Evolutionary conservation across 441 rosid genomes (phyloP), one percentile per base, ranked within the genome.

Genomic region (Melastoma candidum): DNA sequence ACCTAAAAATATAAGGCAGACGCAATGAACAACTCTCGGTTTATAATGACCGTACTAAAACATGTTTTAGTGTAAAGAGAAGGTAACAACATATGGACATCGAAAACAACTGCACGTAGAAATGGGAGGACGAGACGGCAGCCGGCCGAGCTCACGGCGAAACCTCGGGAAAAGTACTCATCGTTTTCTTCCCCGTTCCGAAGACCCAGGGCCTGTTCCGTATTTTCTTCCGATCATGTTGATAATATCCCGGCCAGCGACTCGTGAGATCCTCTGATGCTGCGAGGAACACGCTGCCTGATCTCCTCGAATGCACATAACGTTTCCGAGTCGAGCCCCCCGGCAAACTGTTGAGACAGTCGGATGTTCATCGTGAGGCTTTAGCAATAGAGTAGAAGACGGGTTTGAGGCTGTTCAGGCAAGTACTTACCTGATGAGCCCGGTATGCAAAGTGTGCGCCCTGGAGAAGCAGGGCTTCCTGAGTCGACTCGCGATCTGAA

Each of bases 241-340:
- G 77, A 79, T 46, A 79, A 63, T 67, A 77, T 71, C 48, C 81
- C 95, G 7, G 84, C 70, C 47, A 80, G 59, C 61, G 72, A 47
- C 32, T 74, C 79, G 26, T 67, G 71, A 22, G 77, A 67, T 51
- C 81, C 69, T 50, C 80, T 74, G 7, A 69, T 71, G 46, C 74
- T 80, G 62, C 78, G 51, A 0, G 93, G 88, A 32, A 80, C 82
- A 36, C 73, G 79, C 66, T 71, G 82, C 55, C 78, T 84, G 26
- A 90, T 87, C 83, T 83, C 96, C 76, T 90, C 93, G 17, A 87
- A 72, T 11, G 90, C 86, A 12, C 93, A 71, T 70, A 90, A 48
- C 10, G 95, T 85, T 72, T 90, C 96, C n/a, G 93, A 77, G 70
- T 90, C 97, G 12, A 90, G 82, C 47, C 84, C 95, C 61, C 97